Evolutionary conservation across 2,329 filamentous ascomycete genomes (phyloP).

Genomic region (Hansfordia pulvinata): DNA sequence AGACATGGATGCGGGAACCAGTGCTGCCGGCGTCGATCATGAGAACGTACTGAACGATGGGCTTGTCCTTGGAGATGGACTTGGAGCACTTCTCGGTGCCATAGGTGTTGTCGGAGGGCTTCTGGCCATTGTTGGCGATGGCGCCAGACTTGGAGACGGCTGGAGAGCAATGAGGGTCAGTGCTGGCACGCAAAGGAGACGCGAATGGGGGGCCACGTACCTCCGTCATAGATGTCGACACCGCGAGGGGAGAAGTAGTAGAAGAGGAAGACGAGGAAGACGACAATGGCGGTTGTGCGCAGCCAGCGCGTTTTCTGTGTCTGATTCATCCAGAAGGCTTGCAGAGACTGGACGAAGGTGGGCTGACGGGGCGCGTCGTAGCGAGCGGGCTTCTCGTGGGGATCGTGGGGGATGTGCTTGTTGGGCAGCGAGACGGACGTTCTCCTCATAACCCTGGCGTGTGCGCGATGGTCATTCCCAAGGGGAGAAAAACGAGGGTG

Average conservation of each 20-base stretch:
- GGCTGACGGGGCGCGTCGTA: constrained; percentile 35
- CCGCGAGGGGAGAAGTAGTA: constrained; percentile 50
- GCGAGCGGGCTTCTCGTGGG: constrained; percentile 50
- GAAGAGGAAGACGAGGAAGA: constrained; percentile 45
- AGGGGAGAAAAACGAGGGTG: background rate
- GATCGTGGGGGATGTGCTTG: constrained; percentile 44
- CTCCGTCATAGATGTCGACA: constrained; percentile 36
- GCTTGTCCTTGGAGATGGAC: constrained; percentile 77
- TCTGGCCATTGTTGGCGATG: constrained; percentile 33
- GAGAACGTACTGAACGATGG: constrained; percentile 90
- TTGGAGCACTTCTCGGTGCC: constrained; percentile 66
- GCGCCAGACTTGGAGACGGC: no score
- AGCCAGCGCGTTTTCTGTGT: constrained; percentile 52
- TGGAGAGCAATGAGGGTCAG: no score
- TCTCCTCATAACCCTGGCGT: constrained; percentile 48
- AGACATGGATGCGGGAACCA: constrained; percentile 94
- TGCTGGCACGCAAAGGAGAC: background rate
- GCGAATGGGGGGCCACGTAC: constrained; percentile 14
- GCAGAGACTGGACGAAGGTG: constrained; percentile 38
- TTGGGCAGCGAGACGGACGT: constrained; percentile 51
- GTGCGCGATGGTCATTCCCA: no score
- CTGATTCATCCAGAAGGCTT: constrained; percentile 47
- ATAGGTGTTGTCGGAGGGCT: constrained; percentile 45
- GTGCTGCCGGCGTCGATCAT: constrained; percentile 99
- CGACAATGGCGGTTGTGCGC: constrained; percentile 49